Percentiles rank a stretch among this genome's conserved stretches.
Conservation (phyloP, 345 rosid species). For the Noccaea bulbosa region DNA sequence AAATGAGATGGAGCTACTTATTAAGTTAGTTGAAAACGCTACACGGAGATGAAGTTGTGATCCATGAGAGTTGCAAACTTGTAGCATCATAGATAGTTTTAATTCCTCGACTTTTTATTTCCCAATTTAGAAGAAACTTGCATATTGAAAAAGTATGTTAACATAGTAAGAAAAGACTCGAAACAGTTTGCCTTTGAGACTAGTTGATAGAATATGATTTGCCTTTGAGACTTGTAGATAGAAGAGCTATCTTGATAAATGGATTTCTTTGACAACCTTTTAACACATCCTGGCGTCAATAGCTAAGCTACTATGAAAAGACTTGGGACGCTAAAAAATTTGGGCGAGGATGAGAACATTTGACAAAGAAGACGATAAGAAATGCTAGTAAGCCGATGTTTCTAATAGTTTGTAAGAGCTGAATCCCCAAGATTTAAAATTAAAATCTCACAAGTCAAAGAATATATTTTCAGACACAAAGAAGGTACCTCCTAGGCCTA, state of each 20-base stretch:
- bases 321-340: not conserved
- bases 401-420: no score
- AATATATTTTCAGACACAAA: not conserved
- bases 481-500: not conserved
- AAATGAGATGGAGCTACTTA: not conserved
- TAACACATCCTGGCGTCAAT: not conserved
- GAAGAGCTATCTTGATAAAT: no score
- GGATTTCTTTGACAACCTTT: not conserved
- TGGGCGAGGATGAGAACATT: not conserved
- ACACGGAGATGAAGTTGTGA: not conserved
- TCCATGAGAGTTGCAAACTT: slow-evolving; percentile 2
- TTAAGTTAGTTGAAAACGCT: slow-evolving; percentile 10
- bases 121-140: not conserved
- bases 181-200: slow-evolving; percentile 12
- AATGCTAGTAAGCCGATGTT: no score
- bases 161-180: not conserved
- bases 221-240: slow-evolving; percentile 12
- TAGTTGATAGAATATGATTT: slow-evolving; percentile 6
- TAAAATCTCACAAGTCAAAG: not conserved
- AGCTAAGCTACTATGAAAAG: not conserved
- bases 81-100: slow-evolving; percentile 18
- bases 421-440: no score
- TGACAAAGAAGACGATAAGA: not conserved
- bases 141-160: not conserved
- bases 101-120: not conserved